Evolutionary conservation across 176 grass and related monocot species (phyloP).

Genomic region (Miscanthus lutarioriparius): DNA sequence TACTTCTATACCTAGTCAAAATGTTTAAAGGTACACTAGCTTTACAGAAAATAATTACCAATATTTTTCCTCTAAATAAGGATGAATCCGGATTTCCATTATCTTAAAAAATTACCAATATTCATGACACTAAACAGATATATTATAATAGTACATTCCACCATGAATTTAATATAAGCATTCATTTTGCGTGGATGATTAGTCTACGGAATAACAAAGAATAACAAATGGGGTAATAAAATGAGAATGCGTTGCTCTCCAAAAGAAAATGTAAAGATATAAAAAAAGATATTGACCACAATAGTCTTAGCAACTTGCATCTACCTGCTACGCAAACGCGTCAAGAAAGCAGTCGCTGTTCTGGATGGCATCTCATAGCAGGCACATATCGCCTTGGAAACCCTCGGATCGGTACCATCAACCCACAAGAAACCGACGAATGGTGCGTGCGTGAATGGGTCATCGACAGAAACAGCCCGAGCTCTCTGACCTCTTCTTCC

Average conservation of each 20-base stretch:
- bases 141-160: background rate
- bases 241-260: background rate
- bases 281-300: too few relatives aligned
- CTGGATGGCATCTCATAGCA: too few relatives aligned
- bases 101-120: too few relatives aligned
- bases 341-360: background rate
- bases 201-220: background rate
- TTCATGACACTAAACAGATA: too few relatives aligned
- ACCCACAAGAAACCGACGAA: background rate
- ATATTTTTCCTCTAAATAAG: background rate
- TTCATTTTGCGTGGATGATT: background rate
- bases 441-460: background rate
- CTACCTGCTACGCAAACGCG: background rate
- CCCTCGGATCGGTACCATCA: background rate
- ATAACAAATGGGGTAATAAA: background rate
- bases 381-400: background rate
- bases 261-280: background rate
- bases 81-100: background rate
- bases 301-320: background rate
- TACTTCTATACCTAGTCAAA: too few relatives aligned
- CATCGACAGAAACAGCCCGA: background rate
- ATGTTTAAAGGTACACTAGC: too few relatives aligned
- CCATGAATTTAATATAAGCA: background rate
- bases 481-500: background rate
- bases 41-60: background rate